Base-by-base conservation (phyloP, 2,329 filamentous ascomycete genomes). In the Exophiala phaeomuriformis region DNA sequence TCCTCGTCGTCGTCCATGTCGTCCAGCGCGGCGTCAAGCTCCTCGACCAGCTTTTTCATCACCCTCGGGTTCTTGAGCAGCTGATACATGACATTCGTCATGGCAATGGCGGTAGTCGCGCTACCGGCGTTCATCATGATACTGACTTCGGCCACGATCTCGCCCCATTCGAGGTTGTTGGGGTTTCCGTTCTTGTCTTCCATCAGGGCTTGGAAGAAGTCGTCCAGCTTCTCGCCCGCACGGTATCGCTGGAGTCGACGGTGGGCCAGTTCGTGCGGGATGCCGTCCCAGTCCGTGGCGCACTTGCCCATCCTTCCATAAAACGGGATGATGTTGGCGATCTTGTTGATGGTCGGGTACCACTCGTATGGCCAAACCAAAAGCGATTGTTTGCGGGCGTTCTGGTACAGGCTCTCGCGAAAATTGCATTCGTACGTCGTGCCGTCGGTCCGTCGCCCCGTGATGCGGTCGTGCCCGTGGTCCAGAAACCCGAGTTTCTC, bases 131-230 rank as follows among this genome's bases (percentile, higher is more conserved):
- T 60, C 49, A 60, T 54, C 58, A 60, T 60, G 36, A 51, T 56
- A 27, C 49, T 45, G 19, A 74, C 95, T 84, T 59, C 91, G 85
- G 79, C 77, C 0, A 79, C 72, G 5, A 82, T 75, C 64, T 83
- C 80, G 28, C 79, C 79, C 72, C 72, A 79, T 55, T 80, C 76
- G 1, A 82, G 72, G 36, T 72, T 72, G 19, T 51, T 43, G 72
- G 61, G 2, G 5, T 65, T 64, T 0, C 73, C 72, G 37, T 72
- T 71, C 56, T 74, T 75, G 56, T 74, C 72, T 44, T 76, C 75
- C 75, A 83, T 78, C 3, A 82, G 64, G 0, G 72, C 71, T 49
- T 75, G 69, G 68, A 83, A 81, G 66, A 83, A 82, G 60, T 83
- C 80, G 42, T 79, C 74, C 0, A 82, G 69, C 55, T 76, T 77